Evolutionary conservation across 495 filamentous ascomycete genomes (phyloP), one percentile per base, ranked within the genome.

Genomic region (Recurvomyces mirabilis): DNA sequence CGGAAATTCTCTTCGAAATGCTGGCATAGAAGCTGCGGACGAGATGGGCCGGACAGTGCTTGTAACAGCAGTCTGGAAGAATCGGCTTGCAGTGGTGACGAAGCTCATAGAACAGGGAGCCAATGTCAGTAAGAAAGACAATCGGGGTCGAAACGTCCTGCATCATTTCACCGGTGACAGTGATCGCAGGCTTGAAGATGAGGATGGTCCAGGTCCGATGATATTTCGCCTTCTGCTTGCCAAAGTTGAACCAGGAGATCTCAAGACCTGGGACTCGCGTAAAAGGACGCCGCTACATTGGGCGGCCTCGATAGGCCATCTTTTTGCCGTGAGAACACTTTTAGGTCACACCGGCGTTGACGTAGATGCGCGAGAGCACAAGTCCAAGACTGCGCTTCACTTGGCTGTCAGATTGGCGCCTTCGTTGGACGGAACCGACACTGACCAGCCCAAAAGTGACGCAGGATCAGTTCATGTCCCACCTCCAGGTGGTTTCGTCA

Each of bases 151-250:
- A 15, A 36, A 36, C 33, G 17, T 36, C 17, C 17, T 36, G 7
- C 33, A 36, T 18, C 33, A 36, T 15, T 11, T 11, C 17, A 15
- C 33, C 79, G 41, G 71, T 7, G 33, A 36, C 17, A 36, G 33
- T 18, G 33, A 36, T 15, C 9, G 33, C 7, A 7, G 33, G 7
- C 33, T 36, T 7, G 10, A 36, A 18, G 9, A 9, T 10, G 33
- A 36, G 7, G 17, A 10, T 7, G 9, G 10, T 7, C 7, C 9
- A 10, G 33, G 33, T 7, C 10, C 9, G 17, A 18, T 10, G 33
- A 36, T 36, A 7, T 18, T 36, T 11, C 33, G 33, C 10, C 9
- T 36, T 10, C 33, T 36, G 7, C 17, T 36, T 7, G 33, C 9
- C 10, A 18, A 36, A 36, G 33, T 15, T 36, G 33, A 18, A 18